Base-by-base conservation (phyloP, 768 basidiomycete genomes). In the Phylloporus scabripes region DNA sequence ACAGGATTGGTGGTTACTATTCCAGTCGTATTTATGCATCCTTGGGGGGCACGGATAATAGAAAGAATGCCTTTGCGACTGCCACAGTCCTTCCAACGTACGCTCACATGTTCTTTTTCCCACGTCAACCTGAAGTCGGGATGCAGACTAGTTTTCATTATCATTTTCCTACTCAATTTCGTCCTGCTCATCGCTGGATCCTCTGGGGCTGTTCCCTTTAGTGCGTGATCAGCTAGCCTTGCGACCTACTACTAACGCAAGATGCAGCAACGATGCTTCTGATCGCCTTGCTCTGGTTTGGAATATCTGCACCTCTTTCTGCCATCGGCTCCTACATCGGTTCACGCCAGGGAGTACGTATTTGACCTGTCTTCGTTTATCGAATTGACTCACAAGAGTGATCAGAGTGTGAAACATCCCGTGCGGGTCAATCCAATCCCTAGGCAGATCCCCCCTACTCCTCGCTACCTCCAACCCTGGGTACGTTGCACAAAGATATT, bases 151-250 rank as follows among this genome's bases (percentile, higher is more conserved):
- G 81, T 97, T 39, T 98, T 97, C 65, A 69, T 79, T 18, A 62
- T 92, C 49, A 84, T 97, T 42, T 94, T 93, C 71, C 65, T 94
- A n/a, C 78, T 98, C 50, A 90, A 98, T 62, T 74, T 96, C 26
- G 90, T 94, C 75, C 80, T 98, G 20, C 72, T 97, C 49, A 71
- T 77, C 2, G 85, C 88, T 14, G 83, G 83, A 4, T 93, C 93
- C 2, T 95, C 94, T 5, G 95, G 95, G 8, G 95, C 95, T 10
- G 92, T 99, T 37, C 95, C 95, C 4, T 95, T 97, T 65, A 91
- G 94, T 82, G 57, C 48, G 72, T 64, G 6, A 36, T 14, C 32
- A n/a, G 5, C 3, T 32, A 8, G 15, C 9, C 18, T 28, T 41
- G 20, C 48, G 17, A 28, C 37, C n/a, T 15, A 17, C 58, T 14